Base-by-base conservation (phyloP, 2,329 filamentous ascomycete species). In the Curvularia verruculosa region DNA sequence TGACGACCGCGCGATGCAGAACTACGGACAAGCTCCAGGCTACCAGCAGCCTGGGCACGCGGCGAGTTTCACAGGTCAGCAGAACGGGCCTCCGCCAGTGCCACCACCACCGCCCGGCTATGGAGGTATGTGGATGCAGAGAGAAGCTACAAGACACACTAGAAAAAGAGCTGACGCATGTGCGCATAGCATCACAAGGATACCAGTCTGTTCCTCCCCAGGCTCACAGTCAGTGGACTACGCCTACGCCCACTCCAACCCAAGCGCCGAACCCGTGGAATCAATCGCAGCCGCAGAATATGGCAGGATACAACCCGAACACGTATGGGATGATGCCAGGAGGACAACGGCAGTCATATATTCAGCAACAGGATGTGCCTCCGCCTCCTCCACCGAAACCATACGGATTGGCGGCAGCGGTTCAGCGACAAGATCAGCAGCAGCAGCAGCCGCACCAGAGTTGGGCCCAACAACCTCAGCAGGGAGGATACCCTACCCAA, bases 351-450 rank as follows among this genome's bases (percentile, higher is more conserved):
- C 52, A 31, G 47, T 51, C 59, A 21, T 71, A 73, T 49, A 56
- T 60, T 21, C 61, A 58, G 36, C 71, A 65, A 34, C 63, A 69
- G 9, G 71, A 75, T 47, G 52, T 68, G 21, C 71, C 74, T 40
- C 74, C 74, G 49, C 73, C 72, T n/a, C 73, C 73, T 8, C 74
- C 73, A 7, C 74, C 74, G 12, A 76, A 76, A 65, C 72, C 71
- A 9, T 60, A 70, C 31, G 69, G 69, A 40, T 75, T 75, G 51
- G 65, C 68, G 54, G 65, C 64, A 34, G 66, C 66, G 29, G 61
- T 68, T 8, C 70, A 72, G 31, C 45, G 46, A 15, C 68, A 69
- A 28, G 49, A 65, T 21, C 61, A 64, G 23, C 21, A n/a, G n/a
- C 24, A 26, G 26, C 26, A 28, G 15, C 61, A 64, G 23, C 21